phyloP scores from a whole-genome alignment of 2,329 filamentous ascomycete genomes.

The Colletotrichum costaricense region DNA sequence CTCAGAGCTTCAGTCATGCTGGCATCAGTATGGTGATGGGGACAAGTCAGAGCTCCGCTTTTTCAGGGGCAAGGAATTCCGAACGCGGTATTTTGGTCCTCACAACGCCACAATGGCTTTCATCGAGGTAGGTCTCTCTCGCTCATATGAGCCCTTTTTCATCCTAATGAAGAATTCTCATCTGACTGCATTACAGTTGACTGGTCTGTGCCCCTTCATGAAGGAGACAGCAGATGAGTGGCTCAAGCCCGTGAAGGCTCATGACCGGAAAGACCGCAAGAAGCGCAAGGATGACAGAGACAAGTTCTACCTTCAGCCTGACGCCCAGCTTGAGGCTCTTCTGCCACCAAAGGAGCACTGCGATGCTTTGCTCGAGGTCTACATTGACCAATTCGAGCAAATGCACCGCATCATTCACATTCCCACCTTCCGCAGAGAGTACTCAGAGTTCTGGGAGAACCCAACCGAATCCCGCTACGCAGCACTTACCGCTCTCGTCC shows the following conservation, averaged over 20 bases:
- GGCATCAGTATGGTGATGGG: conserved; percentile 49
- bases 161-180: not conserved
- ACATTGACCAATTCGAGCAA: conserved; percentile 66
- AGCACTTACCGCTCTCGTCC: conserved; percentile 66
- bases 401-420: conserved; percentile 69
- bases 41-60: conserved; percentile 67
- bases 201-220: conserved; percentile 70
- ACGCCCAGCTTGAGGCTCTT: conserved; percentile 61
- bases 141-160: not conserved
- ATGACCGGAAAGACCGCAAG: conserved; percentile 66
- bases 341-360: conserved; percentile 60
- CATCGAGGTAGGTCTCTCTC: conserved; percentile 54
- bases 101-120: conserved; percentile 72
- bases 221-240: conserved; percentile 71
- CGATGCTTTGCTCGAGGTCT: conserved; percentile 61
- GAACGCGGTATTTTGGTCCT: conserved; percentile 69
- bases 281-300: conserved; percentile 65
- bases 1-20: conserved; percentile 29
- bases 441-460: conserved; percentile 65
- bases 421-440: conserved; percentile 67
- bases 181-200: conserved; percentile 48
- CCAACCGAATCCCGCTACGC: conserved; percentile 57
- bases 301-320: conserved; percentile 57
- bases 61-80: conserved; percentile 69
- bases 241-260: conserved; percentile 68